A percentile compares a stretch with the other conserved stretches of the same genome.
These are phyloP conservation scores for Lineolata rhizophorae DNA, from an alignment of 495 filamentous ascomycete genomes.

Conservation along the genomic window DNA sequence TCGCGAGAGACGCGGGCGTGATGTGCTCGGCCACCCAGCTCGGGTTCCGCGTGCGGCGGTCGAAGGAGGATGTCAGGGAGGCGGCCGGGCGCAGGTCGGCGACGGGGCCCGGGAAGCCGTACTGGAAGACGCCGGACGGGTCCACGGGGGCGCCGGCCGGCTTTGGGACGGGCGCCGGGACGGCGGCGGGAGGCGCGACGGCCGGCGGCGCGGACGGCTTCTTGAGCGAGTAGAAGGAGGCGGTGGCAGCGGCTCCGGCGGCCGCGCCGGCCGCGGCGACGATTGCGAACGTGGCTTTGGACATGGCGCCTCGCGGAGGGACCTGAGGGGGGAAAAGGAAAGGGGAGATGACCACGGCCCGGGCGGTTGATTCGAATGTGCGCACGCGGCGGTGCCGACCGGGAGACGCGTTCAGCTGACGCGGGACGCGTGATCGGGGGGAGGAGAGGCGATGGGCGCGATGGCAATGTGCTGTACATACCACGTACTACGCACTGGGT, in stretches of 20 bases:
- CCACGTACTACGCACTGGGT: too few relatives aligned
- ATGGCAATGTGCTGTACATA: too few relatives aligned
- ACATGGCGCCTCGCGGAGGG: too few relatives aligned
- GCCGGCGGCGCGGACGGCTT: slow-evolving; percentile 24
- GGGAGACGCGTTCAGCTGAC: too few relatives aligned
- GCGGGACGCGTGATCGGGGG: too few relatives aligned
- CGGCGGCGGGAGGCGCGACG: slow-evolving; percentile 13
- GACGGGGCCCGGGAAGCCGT: slow-evolving; percentile 87
- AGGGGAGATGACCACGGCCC: too few relatives aligned
- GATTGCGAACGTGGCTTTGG: slow-evolving; percentile 46
- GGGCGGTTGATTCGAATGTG: too few relatives aligned
- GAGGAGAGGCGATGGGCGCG: too few relatives aligned
- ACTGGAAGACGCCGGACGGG: slow-evolving; percentile 78
- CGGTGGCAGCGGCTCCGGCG: slow-evolving; percentile 67
- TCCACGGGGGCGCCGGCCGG: slow-evolving; percentile 34
- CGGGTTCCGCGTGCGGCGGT: slow-evolving; percentile 81
- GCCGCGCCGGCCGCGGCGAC: slow-evolving; percentile 79
- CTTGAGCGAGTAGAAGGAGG: slow-evolving; percentile 49
- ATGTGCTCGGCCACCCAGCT: slow-evolving; percentile 96
- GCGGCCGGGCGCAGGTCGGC: slow-evolving; percentile 55
- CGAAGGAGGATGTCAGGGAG: slow-evolving; percentile 65
- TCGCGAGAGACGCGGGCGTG: slow-evolving; percentile 61
- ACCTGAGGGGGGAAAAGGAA: too few relatives aligned
- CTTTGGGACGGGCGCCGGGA: slow-evolving; percentile 11
- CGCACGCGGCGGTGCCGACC: too few relatives aligned